Evolutionary conservation across 2,329 filamentous ascomycete genomes (phyloP).

Genomic region (Endoconidiophora laricicola): DNA sequence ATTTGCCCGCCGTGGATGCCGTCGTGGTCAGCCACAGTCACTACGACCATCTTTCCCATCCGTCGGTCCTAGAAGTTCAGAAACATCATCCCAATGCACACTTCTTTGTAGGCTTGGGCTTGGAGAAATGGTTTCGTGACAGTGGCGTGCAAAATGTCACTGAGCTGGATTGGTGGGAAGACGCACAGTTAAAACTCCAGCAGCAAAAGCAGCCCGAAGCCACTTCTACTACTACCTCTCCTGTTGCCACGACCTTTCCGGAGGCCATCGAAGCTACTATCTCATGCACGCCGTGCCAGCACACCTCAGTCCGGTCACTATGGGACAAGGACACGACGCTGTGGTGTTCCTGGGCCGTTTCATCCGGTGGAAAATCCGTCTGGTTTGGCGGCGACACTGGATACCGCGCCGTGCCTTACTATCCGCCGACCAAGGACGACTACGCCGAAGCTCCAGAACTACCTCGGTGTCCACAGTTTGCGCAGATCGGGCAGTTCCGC

Average conservation of each 20-base stretch:
- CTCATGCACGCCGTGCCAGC: conserved; percentile 70
- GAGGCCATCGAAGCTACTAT: conserved; percentile 51
- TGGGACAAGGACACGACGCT: conserved; percentile 62
- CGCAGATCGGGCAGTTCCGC: conserved; percentile 59
- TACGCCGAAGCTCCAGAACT: conserved; percentile 49
- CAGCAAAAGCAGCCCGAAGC: conserved; percentile 16
- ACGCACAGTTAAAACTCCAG: conserved; percentile 50
- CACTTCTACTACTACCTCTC: conserved; percentile 15
- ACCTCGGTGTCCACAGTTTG: conserved; percentile 69
- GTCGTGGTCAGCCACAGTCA: conserved; percentile 80
- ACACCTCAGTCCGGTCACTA: conserved; percentile 51
- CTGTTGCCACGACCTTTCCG: conserved; percentile 17
- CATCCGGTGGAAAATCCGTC: conserved; percentile 57
- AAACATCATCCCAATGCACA: conserved; percentile 59
- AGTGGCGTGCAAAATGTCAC: conserved; percentile 59
- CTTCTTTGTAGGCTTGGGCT: conserved; percentile 74
- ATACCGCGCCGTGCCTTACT: conserved; percentile 58
- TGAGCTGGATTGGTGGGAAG: conserved; percentile 92
- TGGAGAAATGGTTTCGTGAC: conserved; percentile 64
- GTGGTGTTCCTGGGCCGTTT: conserved; percentile 76
- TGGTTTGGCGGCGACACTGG: conserved; percentile 88
- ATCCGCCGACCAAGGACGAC: conserved; percentile 49
- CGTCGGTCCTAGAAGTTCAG: conserved; percentile 54
- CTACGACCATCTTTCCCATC: conserved; percentile 78
- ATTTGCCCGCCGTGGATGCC: conserved; percentile 61